Base-by-base conservation (phyloP, 1,139 yeast genomes). In the Eremothecium sinecaudum region DNA sequence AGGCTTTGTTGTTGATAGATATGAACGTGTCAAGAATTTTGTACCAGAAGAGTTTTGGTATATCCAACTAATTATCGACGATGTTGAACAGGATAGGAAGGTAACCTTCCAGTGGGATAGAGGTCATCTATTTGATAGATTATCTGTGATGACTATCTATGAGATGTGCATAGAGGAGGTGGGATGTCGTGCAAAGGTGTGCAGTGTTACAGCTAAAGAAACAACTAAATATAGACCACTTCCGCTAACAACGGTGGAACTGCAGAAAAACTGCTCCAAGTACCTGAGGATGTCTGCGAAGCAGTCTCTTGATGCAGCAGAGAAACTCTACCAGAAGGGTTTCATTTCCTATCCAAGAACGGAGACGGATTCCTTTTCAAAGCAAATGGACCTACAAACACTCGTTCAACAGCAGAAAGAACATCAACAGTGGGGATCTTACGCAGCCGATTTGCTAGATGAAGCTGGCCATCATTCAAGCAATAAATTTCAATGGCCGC, bases 1-100 rank as follows among this genome's bases (percentile, higher is more conserved):
- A 34, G 97, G 98, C 2, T 92, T 92, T 59, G 87, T 92, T 1
- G 97, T 90, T n/a, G 98, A 92, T 53, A 63, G 98, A 40, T 86
- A 78, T 54, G 75, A 75, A 41, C 64, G 95, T 36, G 83, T 81
- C 17, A 69, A 74, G 51, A 64, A 66, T 41, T 90, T 90, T 54
- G 62, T 68, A 4, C 71, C 83, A 0, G 97, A 92, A 52, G 70
- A 69, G 14, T 87, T 83, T 52, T 92, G 97, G 97, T 66, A 61
- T 45, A 62, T 92, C 3, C 67, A 68, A 18, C 56, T 82, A 1
- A 68, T 68, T 10, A 62, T 74, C 2, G 72, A 66, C 42, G 64
- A 60, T 2, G 4, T 18, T 7, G 61, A 59, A 19, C 53, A 55
- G 33, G 50, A 42, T 2, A n/a, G 30, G 4, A 48, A 36, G 35